These are phyloP conservation scores for Madurella fahalii DNA, from an alignment of 2,329 filamentous ascomycete species.

Conservation along the genomic window DNA sequence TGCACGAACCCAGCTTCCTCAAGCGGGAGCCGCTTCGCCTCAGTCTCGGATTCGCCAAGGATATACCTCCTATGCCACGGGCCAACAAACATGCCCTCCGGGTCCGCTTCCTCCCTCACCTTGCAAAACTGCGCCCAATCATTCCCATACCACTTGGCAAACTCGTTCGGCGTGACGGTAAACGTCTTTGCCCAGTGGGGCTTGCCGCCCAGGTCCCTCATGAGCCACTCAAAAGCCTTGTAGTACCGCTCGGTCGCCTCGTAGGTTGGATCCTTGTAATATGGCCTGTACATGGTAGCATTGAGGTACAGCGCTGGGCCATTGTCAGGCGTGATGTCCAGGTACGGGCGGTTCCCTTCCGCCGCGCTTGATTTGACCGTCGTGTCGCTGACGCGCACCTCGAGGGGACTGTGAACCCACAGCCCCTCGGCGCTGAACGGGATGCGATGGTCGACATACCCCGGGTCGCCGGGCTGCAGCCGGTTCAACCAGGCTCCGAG, in stretches of 20 bases:
- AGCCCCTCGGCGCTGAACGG: conserved; percentile 65
- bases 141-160: conserved; percentile 59
- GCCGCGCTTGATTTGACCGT: conserved; percentile 33
- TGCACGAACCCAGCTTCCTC: conserved; percentile 28
- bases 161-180: conserved; percentile 48
- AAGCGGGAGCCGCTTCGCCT: conserved; percentile 21
- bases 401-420: conserved; percentile 73
- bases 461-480: conserved; percentile 50
- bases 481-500: conserved; percentile 82
- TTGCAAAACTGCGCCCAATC: conserved; percentile 58
- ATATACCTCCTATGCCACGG: conserved; percentile 81
- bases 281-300: conserved; percentile 73
- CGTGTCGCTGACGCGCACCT: conserved; percentile 71
- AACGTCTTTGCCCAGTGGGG: conserved; percentile 88
- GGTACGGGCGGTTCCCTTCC: conserved; percentile 28
- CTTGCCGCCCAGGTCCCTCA: conserved; percentile 68
- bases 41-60: conserved; percentile 30
- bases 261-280: conserved; percentile 66
- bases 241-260: conserved; percentile 61
- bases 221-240: conserved; percentile 75
- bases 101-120: conserved; percentile 63
- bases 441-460: conserved; percentile 58
- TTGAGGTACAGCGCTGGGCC: conserved; percentile 74
- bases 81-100: conserved; percentile 76
- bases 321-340: conserved; percentile 60